Evolutionary conservation across 2,329 filamentous ascomycete species (phyloP).

Genomic region (Ceratocystis cubensis): DNA sequence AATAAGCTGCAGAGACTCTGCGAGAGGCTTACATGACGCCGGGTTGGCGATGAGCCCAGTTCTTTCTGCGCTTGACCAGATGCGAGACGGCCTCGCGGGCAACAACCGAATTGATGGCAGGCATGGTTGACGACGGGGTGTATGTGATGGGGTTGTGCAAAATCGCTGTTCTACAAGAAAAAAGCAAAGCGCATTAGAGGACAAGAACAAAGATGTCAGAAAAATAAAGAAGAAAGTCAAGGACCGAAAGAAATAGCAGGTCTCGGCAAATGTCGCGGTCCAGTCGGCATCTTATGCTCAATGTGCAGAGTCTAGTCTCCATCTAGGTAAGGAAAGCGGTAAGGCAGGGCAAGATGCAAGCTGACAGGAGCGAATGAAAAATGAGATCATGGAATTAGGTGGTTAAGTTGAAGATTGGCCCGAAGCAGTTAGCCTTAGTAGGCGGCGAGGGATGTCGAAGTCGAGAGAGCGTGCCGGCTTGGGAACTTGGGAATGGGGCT

Average conservation of each 20-base stretch:
- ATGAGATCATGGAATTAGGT: background rate
- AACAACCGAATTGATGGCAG: constrained; percentile 32
- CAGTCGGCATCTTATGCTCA: background rate
- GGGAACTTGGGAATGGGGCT: background rate
- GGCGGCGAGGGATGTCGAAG: background rate
- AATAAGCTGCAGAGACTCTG: background rate
- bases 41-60: constrained; percentile 31
- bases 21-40: constrained; percentile 28
- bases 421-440: background rate
- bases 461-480: background rate
- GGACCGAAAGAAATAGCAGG: constrained; percentile 2
- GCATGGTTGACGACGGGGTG: constrained; percentile 28
- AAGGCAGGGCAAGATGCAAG: background rate
- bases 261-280: constrained; percentile 2
- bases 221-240: background rate
- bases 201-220: background rate
- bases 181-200: background rate
- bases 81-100: constrained; percentile 30
- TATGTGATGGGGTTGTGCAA: constrained; percentile 22
- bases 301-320: background rate
- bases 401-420: background rate
- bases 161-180: background rate
- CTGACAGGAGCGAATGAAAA: background rate
- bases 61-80: constrained; percentile 32
- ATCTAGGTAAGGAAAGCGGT: background rate